These are phyloP conservation scores for Capsella rubella DNA, from an alignment of 441 rosid species.

Conservation along the genomic window DNA sequence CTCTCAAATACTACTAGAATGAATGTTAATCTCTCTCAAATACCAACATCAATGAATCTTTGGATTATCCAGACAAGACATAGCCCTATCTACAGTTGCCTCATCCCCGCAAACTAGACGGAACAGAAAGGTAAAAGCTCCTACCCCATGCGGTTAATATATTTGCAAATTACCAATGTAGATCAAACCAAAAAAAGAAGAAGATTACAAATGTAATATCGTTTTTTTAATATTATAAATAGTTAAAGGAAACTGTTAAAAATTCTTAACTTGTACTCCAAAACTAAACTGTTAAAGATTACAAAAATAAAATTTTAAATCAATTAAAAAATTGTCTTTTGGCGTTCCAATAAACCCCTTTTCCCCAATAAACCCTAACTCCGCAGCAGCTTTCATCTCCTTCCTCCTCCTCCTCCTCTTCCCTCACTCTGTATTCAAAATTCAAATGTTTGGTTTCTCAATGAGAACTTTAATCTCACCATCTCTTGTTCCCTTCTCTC, in stretches of 20 bases:
- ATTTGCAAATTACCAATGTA: no score
- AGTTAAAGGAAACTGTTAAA: background rate
- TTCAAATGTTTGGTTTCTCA: constrained; percentile 20
- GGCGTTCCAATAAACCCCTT: background rate
- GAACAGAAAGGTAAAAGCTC: no score
- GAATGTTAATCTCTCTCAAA: no score
- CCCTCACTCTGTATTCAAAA: background rate
- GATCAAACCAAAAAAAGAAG: no score
- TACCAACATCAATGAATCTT: no score
- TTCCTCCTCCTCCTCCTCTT: constrained; percentile 2
- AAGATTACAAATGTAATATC: no score
- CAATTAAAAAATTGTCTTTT: background rate
- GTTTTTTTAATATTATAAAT: background rate
- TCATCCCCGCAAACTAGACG: no score
- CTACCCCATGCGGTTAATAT: no score
- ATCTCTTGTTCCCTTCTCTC: constrained; percentile 31
- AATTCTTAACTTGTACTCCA: background rate
- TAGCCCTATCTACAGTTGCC: no score
- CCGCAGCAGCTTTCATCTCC: no score
- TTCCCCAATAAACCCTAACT: constrained; percentile 32
- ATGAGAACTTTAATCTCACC: constrained; percentile 41
- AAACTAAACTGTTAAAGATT: background rate
- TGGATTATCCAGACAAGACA: no score
- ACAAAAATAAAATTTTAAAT: background rate
- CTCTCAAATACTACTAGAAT: no score